These are phyloP conservation scores for Casuarina glauca DNA, from an alignment of 306 rosid species.

Conservation along the genomic window DNA sequence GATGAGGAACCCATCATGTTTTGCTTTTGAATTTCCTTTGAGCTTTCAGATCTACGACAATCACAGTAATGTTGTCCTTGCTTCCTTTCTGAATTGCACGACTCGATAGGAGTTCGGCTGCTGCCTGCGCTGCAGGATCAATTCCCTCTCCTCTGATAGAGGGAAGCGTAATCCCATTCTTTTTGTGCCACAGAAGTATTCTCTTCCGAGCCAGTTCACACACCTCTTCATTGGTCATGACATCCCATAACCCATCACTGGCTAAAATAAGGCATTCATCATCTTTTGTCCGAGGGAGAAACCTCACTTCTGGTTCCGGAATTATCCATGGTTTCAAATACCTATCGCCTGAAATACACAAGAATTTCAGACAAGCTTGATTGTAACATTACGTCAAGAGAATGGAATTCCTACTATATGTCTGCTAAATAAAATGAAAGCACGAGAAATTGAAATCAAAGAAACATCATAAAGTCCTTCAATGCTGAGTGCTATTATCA, in stretches of 20 bases:
- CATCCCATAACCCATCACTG: conserved; percentile 93
- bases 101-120: conserved; percentile 74
- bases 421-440: neutral
- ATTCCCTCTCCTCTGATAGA: conserved; percentile 62
- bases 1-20: conserved; percentile 40
- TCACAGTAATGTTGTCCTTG: conserved; percentile 77
- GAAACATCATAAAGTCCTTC: neutral
- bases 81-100: conserved; percentile 88
- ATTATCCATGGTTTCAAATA: conserved; percentile 91
- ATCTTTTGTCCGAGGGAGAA: conserved; percentile 69
- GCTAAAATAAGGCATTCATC: conserved; percentile 87
- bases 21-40: conserved; percentile 83
- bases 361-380: neutral
- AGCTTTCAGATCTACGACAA: conserved; percentile 85
- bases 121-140: conserved; percentile 93
- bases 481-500: neutral
- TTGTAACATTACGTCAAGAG: conserved; percentile 2
- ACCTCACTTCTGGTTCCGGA: conserved; percentile 86
- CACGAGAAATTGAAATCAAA: neutral
- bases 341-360: conserved; percentile 71
- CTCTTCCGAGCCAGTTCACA: conserved; percentile 79
- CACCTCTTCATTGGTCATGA: conserved; percentile 79
- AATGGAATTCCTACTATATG: neutral
- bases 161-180: conserved; percentile 56
- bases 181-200: conserved; percentile 82